Evolutionary conservation across 176 grass and related monocot species (phyloP).

Genomic region (Hsuehochloa calcarea): DNA sequence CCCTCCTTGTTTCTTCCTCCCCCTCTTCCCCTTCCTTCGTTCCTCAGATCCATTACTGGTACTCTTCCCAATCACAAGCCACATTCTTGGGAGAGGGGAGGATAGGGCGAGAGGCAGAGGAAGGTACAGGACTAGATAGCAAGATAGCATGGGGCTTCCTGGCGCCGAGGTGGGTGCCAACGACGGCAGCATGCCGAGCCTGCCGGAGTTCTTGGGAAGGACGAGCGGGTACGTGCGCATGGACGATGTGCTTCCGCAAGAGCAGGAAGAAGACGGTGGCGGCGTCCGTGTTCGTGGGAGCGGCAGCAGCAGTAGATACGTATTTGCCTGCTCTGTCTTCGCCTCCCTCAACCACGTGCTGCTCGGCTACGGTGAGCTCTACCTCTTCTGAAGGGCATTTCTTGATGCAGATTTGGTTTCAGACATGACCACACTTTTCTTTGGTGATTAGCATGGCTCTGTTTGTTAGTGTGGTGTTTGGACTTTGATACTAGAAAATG

Average conservation of each 20-base stretch:
- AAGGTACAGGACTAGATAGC: neutral
- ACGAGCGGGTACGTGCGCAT: conserved; percentile 51
- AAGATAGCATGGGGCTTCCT: no score
- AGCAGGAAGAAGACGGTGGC: conserved; percentile 18
- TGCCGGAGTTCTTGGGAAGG: conserved; percentile 34
- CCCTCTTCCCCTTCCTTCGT: neutral
- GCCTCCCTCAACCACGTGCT: conserved; percentile 86
- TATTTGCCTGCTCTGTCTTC: conserved; percentile 75
- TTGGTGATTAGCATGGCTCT: no score
- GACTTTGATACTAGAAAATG: no score
- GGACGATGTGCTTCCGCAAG: conserved; percentile 38
- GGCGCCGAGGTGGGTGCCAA: neutral
- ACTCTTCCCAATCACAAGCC: no score
- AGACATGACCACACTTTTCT: neutral
- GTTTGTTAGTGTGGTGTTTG: no score
- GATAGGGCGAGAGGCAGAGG: neutral
- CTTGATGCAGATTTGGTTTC: conserved; percentile 14
- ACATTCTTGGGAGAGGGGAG: no score
- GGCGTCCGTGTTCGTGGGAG: conserved; percentile 18
- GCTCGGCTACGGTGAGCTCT: conserved; percentile 79
- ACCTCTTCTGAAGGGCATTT: neutral
- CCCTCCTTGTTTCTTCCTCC: neutral
- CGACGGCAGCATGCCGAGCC: neutral
- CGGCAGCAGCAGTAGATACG: conserved; percentile 47
- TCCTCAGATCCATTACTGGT: conserved; percentile 43